Evolutionary conservation across 2,329 filamentous ascomycete species (phyloP), one percentile per base, ranked within the genome.

Genomic region (Colletotrichum spaethianum): DNA sequence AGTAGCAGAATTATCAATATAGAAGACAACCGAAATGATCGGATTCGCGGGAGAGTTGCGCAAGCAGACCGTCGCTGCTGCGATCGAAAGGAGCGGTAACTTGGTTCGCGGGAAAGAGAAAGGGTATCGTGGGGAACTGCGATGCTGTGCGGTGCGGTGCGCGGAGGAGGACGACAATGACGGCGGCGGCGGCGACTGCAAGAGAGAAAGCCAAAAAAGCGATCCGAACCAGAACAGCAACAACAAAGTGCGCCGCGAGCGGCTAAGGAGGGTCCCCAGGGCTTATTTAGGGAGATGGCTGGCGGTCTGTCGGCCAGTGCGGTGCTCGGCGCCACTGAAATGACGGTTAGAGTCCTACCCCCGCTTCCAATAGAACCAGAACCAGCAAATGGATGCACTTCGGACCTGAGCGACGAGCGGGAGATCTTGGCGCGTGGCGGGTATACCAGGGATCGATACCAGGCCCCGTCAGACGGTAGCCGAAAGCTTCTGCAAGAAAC

Each of bases 321-420:
- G 64, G 67, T 55, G 70, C 67, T 66, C 67, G 67, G 70, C 67
- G 70, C 70, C 70, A 73, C 70, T 73, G 70, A 67, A 73, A 73
- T 70, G 61, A 69, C 72, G 70, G 65, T 70, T 73, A 70, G 72
- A 73, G 72, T 71, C 65, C 68, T 72, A 61, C 67, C 73, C 73
- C 73, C 73, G 72, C 73, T 73, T 71, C 63, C 52, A 48, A 65
- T 63, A 55, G 60, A 52, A 50, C 60, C 60, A 63, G 31, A 52
- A 36, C 31, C 66, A 55, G 70, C 44, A 61, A 69, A 69, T 69
- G 69, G 69, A 53, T 72, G 65, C 65, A 59, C 57, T 72, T 60
- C 70, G 59, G 59, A 72, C 65, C 66, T 72, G 65, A 48, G 65
- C 66, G 65, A 72, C 55, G 20, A 62, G 59, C 70, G 64, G 70